phyloP scores from a whole-genome alignment of 306 rosid species.

The Arachis hypogaea region DNA sequence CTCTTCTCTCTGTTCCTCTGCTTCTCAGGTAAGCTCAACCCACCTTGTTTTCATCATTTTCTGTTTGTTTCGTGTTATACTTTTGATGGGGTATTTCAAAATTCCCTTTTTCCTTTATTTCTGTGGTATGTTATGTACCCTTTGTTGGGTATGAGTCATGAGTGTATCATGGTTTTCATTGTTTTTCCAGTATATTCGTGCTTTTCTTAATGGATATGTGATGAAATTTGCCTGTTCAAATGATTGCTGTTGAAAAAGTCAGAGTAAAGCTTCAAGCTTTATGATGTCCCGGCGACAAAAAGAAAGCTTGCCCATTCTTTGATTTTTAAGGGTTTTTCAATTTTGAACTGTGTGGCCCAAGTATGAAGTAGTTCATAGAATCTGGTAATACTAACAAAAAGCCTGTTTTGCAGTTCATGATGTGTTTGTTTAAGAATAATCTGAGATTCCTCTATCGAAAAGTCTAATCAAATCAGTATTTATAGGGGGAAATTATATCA shows the following conservation, averaged over 20 bases:
- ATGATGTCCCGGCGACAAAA: neutral
- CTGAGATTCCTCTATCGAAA: neutral
- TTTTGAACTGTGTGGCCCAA: neutral
- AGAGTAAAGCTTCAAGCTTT: neutral
- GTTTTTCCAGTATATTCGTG: neutral
- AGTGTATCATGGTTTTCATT: neutral
- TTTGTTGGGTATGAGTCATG: neutral
- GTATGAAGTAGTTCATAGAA: neutral
- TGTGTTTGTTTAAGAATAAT: neutral
- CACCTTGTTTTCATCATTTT: neutral
- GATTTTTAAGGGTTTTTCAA: neutral
- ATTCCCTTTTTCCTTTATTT: neutral
- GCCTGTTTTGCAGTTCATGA: neutral
- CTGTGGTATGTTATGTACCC: neutral
- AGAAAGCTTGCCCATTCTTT: neutral
- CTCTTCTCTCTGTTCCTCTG: neutral
- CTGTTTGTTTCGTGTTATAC: neutral
- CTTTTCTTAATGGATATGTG: neutral
- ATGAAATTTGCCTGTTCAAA: neutral
- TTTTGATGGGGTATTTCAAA: neutral
- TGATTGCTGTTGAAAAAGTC: neutral
- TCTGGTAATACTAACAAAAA: neutral
- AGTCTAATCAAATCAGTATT: neutral
- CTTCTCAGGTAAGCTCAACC: neutral
- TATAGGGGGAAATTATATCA: neutral